phyloP scores from a whole-genome alignment of 176 grass and related monocot genomes.

The Calamus simplicifolius region DNA sequence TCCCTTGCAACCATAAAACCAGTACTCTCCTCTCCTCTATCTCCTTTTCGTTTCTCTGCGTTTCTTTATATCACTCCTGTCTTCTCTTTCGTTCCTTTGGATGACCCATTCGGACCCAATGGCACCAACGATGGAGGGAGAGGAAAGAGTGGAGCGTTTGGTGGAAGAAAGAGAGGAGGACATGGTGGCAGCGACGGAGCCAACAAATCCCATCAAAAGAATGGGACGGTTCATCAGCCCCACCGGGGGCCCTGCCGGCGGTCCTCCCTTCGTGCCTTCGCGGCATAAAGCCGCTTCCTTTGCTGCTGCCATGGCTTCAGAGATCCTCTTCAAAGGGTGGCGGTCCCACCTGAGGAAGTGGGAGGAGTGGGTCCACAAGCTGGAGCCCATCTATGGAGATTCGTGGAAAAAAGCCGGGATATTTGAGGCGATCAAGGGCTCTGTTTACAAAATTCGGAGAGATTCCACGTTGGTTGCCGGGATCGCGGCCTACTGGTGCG shows the following conservation, averaged over 20 bases:
- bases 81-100: too few species aligned
- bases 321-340: conserved; percentile 65
- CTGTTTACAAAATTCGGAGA: conserved; percentile 53
- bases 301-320: conserved; percentile 29
- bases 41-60: too few species aligned
- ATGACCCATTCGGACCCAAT: too few species aligned
- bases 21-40: too few species aligned
- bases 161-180: conserved; percentile 4
- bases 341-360: conserved; percentile 46
- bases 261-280: background rate
- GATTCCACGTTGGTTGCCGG: conserved; percentile 42
- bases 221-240: conserved; percentile 35
- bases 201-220: conserved; percentile 3
- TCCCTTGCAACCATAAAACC: too few species aligned
- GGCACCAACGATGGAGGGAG: conserved; percentile 3
- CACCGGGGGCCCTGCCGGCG: background rate
- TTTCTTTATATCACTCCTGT: too few species aligned
- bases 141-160: background rate
- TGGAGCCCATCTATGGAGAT: conserved; percentile 34
- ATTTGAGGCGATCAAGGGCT: conserved; percentile 47
- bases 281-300: conserved; percentile 14
- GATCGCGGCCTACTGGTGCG: conserved; percentile 60
- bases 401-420: conserved; percentile 63
- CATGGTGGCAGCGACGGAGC: background rate
- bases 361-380: conserved; percentile 79